Evolutionary conservation across 148 eudicot genomes (phyloP).

Genomic region (Chenopodium berlandieri): DNA sequence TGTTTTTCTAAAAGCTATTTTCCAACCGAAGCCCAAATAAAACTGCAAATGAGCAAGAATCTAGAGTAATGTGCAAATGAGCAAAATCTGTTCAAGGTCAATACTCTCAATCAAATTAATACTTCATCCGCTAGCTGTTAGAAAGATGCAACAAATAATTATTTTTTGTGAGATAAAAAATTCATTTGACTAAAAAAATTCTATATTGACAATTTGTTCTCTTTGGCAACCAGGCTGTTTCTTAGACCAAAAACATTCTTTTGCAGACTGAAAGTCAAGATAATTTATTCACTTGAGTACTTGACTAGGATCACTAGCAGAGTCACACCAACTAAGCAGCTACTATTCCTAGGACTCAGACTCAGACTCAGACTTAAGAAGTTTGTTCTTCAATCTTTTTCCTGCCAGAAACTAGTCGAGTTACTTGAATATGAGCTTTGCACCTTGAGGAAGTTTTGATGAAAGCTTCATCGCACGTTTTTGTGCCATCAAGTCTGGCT

Average conservation of each 20-base stretch:
- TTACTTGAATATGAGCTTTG: not conserved
- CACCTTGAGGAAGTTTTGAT: not conserved
- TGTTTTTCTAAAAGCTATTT: too few relatives aligned
- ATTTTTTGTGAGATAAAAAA: not conserved
- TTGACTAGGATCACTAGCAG: not conserved
- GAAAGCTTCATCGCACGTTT: conserved; percentile 1
- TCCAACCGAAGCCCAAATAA: not conserved
- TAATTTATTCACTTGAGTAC: not conserved
- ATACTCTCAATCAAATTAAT: not conserved
- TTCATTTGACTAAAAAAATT: too few relatives aligned
- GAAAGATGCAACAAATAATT: not conserved
- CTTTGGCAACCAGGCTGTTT: not conserved
- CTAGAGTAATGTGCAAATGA: not conserved
- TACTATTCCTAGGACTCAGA: not conserved
- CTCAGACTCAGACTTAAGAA: too few relatives aligned
- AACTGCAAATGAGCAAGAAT: not conserved
- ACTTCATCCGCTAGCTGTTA: not conserved
- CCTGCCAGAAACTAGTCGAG: not conserved
- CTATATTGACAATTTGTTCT: not conserved
- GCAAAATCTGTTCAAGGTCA: not conserved
- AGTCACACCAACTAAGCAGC: not conserved
- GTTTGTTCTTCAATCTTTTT: too few relatives aligned
- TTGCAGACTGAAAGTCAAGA: not conserved
- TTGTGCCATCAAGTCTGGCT: not conserved
- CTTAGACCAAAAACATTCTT: not conserved